Conservation (phyloP, 345 rosid species). For the Psidium guajava region DNA sequence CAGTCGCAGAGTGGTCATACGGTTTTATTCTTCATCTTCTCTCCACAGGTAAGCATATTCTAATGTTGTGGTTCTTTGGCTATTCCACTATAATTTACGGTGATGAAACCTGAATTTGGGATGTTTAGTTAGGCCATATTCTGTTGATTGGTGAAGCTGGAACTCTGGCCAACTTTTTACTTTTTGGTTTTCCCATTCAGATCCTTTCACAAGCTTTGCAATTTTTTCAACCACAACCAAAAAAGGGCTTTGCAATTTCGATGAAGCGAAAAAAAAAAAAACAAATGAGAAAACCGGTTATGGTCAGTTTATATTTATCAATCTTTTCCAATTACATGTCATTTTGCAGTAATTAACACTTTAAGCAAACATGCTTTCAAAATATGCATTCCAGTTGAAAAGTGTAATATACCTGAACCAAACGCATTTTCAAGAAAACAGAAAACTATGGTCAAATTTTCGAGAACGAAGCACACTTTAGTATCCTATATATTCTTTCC, state of each 20-base stretch:
- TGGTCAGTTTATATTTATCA: not conserved
- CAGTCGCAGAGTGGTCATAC: too few relatives aligned
- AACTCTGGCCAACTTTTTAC: not conserved
- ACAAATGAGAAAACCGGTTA: not conserved
- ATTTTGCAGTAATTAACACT: not conserved
- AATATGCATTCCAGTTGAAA: not conserved
- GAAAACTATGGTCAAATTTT: not conserved
- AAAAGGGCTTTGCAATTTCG: not conserved
- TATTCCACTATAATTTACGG: too few relatives aligned
- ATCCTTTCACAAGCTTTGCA: not conserved
- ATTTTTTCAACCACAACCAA: not conserved
- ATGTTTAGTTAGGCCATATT: too few relatives aligned
- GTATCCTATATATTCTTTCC: not conserved
- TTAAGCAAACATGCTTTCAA: not conserved
- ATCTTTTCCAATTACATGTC: not conserved
- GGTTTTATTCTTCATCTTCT: too few relatives aligned
- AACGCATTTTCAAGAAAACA: not conserved
- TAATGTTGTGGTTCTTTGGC: too few relatives aligned
- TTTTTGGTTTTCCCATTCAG: not conserved
- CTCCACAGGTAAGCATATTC: too few relatives aligned
- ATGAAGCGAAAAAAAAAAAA: not conserved
- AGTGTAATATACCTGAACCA: not conserved
- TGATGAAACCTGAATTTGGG: too few relatives aligned
- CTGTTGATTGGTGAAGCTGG: not conserved
- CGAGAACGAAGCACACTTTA: not conserved